Conservation (phyloP, 2,329 filamentous ascomycete genomes). For the Penicillium concentricum region DNA sequence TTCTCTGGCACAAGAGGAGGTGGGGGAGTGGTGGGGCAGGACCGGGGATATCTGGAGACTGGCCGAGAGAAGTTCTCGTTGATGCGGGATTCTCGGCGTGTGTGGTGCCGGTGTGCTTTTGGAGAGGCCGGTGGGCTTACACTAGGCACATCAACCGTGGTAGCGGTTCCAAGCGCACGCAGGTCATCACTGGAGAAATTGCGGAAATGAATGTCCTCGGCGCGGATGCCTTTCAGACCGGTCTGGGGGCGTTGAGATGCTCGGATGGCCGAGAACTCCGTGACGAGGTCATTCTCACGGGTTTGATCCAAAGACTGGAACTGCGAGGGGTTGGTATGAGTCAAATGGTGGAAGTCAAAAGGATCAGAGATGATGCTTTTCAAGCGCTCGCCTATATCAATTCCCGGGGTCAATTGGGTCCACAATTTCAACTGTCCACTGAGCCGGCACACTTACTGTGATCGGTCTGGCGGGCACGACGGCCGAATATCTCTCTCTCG, state of each 20-base stretch:
- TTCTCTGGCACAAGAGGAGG: constrained; percentile 39
- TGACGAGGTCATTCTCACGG: constrained; percentile 52
- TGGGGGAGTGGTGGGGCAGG: constrained; percentile 42
- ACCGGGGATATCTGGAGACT: constrained; percentile 42
- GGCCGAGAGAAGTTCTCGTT: constrained; percentile 59
- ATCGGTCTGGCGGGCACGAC: constrained; percentile 34
- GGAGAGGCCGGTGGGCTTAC: constrained; percentile 35
- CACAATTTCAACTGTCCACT: neutral
- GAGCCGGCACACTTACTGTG: constrained; percentile 34
- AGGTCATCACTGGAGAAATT: constrained; percentile 36
- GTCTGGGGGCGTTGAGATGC: constrained; percentile 52
- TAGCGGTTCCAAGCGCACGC: constrained; percentile 20
- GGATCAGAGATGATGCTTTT: constrained; percentile 59
- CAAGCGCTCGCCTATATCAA: constrained; percentile 37
- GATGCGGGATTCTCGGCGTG: constrained; percentile 36
- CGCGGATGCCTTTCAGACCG: constrained; percentile 53
- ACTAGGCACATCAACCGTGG: constrained; percentile 24
- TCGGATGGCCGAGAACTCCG: constrained; percentile 54
- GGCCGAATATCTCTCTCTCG: constrained; percentile 37
- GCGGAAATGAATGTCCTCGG: constrained; percentile 46
- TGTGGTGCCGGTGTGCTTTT: constrained; percentile 24
- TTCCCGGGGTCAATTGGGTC: constrained; percentile 2
- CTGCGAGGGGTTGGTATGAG: constrained; percentile 58
- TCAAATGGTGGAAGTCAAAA: constrained; percentile 64
- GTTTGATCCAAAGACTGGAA: constrained; percentile 53